Conservation (phyloP, 148 eudicot genomes). For the Persicaria tinctoria region DNA sequence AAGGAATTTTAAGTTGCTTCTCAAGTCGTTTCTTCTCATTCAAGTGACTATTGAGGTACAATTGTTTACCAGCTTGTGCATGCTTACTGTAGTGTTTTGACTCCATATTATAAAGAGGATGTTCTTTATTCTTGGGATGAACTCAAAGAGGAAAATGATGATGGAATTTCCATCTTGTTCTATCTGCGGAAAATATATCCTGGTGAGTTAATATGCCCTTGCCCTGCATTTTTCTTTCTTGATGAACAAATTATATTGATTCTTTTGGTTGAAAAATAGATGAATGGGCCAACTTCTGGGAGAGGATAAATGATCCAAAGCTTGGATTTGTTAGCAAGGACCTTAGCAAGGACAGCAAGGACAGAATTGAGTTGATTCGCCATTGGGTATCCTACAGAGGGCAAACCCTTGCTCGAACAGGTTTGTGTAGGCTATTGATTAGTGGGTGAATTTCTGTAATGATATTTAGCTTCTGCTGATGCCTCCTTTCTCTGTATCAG, state of each 20-base stretch:
- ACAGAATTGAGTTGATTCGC: slow-evolving; percentile 52
- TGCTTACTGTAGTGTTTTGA: slow-evolving; percentile 61
- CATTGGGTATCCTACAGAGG: slow-evolving; percentile 97
- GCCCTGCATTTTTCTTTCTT: slow-evolving; percentile 10
- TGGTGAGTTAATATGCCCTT: slow-evolving; percentile 38
- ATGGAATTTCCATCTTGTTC: slow-evolving; percentile 83
- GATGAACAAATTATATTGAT: slow-evolving; percentile 3
- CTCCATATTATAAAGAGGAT: slow-evolving; percentile 91
- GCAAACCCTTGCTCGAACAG: slow-evolving; percentile 98
- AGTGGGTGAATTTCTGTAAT: neutral
- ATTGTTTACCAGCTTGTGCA: slow-evolving; percentile 4
- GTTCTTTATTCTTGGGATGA: slow-evolving; percentile 91
- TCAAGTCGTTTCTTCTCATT: slow-evolving; percentile 1
- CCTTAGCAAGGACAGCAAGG: slow-evolving; percentile 20
- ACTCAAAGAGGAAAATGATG: slow-evolving; percentile 84
- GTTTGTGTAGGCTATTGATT: slow-evolving; percentile 26
- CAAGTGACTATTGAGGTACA: neutral
- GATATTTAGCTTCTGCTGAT: slow-evolving; percentile 17
- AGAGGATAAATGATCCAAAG: slow-evolving; percentile 54
- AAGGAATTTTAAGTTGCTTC: slow-evolving; percentile 2
- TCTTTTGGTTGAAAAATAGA: slow-evolving; percentile 36
- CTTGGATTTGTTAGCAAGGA: slow-evolving; percentile 24
- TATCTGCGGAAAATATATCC: slow-evolving; percentile 97
- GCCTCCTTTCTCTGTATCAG: slow-evolving; percentile 33
- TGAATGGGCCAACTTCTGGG: slow-evolving; percentile 75